A percentile compares a stretch with the other conserved stretches of the same genome.
These are phyloP conservation scores for Rhodotorula sp. DNA, from an alignment of 1,284 basidiomycete genomes.

Conservation along the genomic window DNA sequence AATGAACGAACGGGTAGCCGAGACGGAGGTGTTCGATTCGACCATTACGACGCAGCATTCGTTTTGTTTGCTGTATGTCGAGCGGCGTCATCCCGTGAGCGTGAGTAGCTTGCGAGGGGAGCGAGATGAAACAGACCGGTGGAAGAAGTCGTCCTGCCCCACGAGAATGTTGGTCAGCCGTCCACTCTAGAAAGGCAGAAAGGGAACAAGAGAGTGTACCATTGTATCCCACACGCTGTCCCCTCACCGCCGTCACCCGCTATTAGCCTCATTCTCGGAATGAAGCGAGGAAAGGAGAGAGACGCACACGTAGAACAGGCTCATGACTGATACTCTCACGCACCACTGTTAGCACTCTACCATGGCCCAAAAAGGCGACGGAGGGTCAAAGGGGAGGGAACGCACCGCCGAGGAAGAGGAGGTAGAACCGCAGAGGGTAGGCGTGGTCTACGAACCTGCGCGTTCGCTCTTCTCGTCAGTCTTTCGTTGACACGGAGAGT, in stretches of 20 bases:
- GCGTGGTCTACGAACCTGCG: constrained; percentile 12
- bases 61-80: constrained; percentile 6
- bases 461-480: too few species aligned
- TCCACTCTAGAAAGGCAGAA: too few species aligned
- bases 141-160: constrained; percentile 12
- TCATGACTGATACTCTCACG: not conserved
- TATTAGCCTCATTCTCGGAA: too few species aligned
- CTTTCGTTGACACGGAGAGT: too few species aligned
- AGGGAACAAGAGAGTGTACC: not conserved
- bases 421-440: not conserved
- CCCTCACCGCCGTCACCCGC: too few species aligned
- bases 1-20: not conserved
- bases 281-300: too few species aligned
- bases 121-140: not conserved
- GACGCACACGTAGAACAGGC: constrained; percentile 13
- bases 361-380: too few species aligned
- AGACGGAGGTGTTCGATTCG: constrained; percentile 5
- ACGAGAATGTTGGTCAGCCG: not conserved
- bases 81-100: too few species aligned
- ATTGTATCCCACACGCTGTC: constrained; percentile 18
- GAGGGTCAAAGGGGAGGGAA: not conserved
- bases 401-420: constrained; percentile 11
- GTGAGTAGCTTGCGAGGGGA: not conserved
- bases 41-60: constrained; percentile 19
- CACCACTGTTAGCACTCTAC: not conserved